Evolutionary conservation across 805 yeast genomes (phyloP), one percentile per base, ranked within the genome.

Genomic region (Candida maltosa): DNA sequence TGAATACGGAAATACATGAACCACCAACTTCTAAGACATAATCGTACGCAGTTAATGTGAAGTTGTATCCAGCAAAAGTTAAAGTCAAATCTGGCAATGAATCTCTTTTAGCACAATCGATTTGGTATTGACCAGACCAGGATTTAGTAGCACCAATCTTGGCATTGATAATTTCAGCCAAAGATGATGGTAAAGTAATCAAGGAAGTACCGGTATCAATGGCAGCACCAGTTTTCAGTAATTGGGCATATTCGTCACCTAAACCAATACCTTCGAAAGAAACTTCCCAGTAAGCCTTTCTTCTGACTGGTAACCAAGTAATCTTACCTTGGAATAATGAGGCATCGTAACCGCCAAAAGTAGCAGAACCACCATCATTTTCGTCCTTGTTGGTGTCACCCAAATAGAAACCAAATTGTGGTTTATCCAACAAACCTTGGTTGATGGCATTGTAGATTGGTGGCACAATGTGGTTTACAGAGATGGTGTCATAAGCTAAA

Each of bases 271-370:
- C 89, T 51, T 87, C 87, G 49, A 93, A 83, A 50, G 83, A 78
- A 41, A 93, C 98, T 74, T 93, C 98, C 98, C 98, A 93, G 78
- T 93, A 93, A 22, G 97, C 98, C 80, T 89, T 88, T 76, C 98
- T 87, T 74, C 98, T 87, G 44, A 93, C 94, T 40, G 98, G 98
- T 65, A 93, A 76, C 88, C 95, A 88, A 35, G 91, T 85, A 54
- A 93, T 75, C 49, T 91, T 78, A 47, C 98, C 98, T 32, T 70
- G 65, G 63, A 69, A 87, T 58, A 80, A 76, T 43, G 80, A 59
- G 49, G 80, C 74, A 57, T 91, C 97, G 48, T 82, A 71, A 49
- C 98, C 98, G 60, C 98, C 98, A 57, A 93, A 87, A 21, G 96
- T 87, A 47, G 93, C 96, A 48, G 83, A 77, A 53, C 98, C 97